Evolutionary conservation across 2,329 filamentous ascomycete genomes (phyloP).

Genomic region (Stachybotrys chlorohalonatus): DNA sequence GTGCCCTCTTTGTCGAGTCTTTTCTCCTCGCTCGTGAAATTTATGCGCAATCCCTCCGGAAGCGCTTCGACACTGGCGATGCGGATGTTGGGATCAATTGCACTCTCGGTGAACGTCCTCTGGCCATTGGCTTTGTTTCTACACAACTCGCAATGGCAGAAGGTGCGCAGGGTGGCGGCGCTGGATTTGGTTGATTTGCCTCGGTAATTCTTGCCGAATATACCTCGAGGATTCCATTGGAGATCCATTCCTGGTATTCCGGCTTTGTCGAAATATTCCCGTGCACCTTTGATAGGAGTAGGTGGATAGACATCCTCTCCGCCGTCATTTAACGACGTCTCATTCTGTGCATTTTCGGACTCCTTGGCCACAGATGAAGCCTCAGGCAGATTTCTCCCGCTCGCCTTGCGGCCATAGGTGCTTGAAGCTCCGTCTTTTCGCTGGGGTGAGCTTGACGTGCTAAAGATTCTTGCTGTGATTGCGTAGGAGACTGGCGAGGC

Average conservation of each 20-base stretch:
- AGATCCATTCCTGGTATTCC: no score
- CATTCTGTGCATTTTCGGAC: conserved; percentile 7
- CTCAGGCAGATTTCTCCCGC: conserved; percentile 27
- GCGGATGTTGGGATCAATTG: background rate
- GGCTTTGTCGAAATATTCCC: no score
- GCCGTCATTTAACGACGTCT: no score
- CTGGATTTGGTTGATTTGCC: no score
- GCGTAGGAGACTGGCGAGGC: background rate
- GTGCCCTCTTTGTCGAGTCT: background rate
- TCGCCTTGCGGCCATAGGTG: conserved; percentile 55
- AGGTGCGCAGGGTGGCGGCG: background rate
- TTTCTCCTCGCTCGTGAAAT: background rate
- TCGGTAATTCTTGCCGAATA: no score
- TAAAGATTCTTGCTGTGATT: no score
- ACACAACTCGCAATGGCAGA: background rate
- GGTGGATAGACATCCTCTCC: no score
- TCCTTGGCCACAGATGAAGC: conserved; percentile 52
- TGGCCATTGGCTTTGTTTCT: background rate
- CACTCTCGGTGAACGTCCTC: background rate
- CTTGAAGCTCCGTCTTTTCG: conserved; percentile 39
- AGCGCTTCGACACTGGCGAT: background rate
- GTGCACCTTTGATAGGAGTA: no score
- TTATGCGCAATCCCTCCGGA: background rate
- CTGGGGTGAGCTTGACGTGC: no score
- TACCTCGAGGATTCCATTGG: no score